Conservation (phyloP, 768 basidiomycete genomes). For the Harrya chromipes region DNA sequence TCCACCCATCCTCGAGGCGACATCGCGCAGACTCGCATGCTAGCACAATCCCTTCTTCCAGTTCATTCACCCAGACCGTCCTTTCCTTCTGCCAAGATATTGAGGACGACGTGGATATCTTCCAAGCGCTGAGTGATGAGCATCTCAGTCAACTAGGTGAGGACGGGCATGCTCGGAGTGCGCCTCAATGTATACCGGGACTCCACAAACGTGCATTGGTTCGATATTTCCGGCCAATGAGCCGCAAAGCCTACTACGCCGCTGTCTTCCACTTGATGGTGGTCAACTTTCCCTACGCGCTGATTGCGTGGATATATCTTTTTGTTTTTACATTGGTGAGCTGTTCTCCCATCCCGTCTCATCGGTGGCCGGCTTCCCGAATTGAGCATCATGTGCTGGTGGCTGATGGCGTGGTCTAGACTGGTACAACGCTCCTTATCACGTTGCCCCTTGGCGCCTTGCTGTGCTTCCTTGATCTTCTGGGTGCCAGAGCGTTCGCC, state of each 20-base stretch:
- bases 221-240: slow-evolving; percentile 65
- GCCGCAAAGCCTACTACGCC: slow-evolving; percentile 54
- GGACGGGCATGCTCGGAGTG: neutral
- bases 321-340: slow-evolving; percentile 80
- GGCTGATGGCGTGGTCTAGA: slow-evolving; percentile 39
- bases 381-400: slow-evolving; percentile 11
- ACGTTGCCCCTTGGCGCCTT: slow-evolving; percentile 75
- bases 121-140: slow-evolving; percentile 19
- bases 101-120: slow-evolving; percentile 37
- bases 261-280: slow-evolving; percentile 67
- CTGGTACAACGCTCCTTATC: slow-evolving; percentile 77
- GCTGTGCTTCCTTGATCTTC: slow-evolving; percentile 71
- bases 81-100: slow-evolving; percentile 65
- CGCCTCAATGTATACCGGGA: neutral
- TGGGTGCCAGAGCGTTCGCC: slow-evolving; percentile 70
- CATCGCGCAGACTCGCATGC: slow-evolving; percentile 57
- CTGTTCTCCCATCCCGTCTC: slow-evolving; percentile 7
- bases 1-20: slow-evolving; percentile 35
- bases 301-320: slow-evolving; percentile 74
- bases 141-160: slow-evolving; percentile 18
- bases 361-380: neutral
- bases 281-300: slow-evolving; percentile 76
- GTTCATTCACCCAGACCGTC: slow-evolving; percentile 64
- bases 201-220: slow-evolving; percentile 36
- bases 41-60: slow-evolving; percentile 44